Conservation (phyloP, 2,329 filamentous ascomycete genomes). For the Leptographium procerum region DNA sequence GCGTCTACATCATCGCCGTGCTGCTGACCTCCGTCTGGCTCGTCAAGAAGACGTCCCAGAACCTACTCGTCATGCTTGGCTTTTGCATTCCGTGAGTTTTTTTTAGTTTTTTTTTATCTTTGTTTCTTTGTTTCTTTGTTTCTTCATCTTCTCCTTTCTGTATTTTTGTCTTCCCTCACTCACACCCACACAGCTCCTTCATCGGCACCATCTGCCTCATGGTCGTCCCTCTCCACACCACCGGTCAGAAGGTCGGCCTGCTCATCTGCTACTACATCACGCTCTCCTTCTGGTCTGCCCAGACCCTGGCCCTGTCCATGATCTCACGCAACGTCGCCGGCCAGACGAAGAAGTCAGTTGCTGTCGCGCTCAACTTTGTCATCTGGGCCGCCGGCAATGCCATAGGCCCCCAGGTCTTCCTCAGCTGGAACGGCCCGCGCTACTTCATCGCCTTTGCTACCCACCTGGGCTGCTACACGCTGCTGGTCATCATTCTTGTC, state of each 20-base stretch:
- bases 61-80: conserved; percentile 51
- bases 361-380: conserved; percentile 59
- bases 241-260: conserved; percentile 51
- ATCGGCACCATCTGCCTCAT: conserved; percentile 62
- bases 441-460: conserved; percentile 61
- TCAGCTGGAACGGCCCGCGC: conserved; percentile 45
- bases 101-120: no score
- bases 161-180: no score
- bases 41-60: conserved; percentile 56
- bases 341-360: conserved; percentile 61
- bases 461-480: conserved; percentile 56
- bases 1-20: conserved; percentile 61
- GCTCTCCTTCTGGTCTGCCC: conserved; percentile 66
- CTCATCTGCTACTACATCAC: conserved; percentile 65
- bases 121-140: neutral
- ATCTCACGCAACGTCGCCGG: conserved; percentile 60
- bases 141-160: no score
- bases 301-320: conserved; percentile 55
- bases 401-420: conserved; percentile 51
- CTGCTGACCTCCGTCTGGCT: conserved; percentile 56
- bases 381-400: conserved; percentile 41
- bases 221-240: conserved; percentile 48
- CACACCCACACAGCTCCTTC: conserved; percentile 46
- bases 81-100: conserved; percentile 56
- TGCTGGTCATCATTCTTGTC: conserved; percentile 46